Base-by-base conservation (phyloP, 257 asterid species). In the Plantago major region DNA sequence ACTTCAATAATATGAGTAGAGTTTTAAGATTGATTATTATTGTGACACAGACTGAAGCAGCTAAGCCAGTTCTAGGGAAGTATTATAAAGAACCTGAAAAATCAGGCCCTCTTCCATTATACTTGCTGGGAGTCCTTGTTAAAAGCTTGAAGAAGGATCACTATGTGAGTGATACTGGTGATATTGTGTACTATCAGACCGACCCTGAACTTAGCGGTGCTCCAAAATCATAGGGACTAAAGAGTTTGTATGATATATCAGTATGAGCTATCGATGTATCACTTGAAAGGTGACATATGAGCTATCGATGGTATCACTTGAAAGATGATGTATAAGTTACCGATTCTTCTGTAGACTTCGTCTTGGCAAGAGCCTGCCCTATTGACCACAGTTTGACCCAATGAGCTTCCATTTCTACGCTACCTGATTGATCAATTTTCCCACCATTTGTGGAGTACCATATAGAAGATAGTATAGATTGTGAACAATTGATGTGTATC, bases 21-120 rank as follows among this genome's bases (percentile, higher is more conserved):
- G n/a, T 7, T 43, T 7, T 5, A 33, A 4, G 40, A 33, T 33
- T 4, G 38, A 46, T 37, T 59, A 53, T 50, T 59, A 7, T 7
- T 42, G 12, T 70, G 63, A 33, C 87, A 88, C 87, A 88, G 98
- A 90, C 98, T 1, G 81, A 79, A 69, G 96, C 88, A 48, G 96
- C 90, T 16, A 85, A 79, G 63, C 87, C 87, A 12, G 91, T 88
- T 9, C 71, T 90, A 1, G 98, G 98, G 28, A 79, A 84, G 54
- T 90, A 90, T 63, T 90, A 88, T 28, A 76, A 72, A 62, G 94
- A 85, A 81, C 98, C 96, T 9, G 49, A 82, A 68, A 88, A 70
- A 71, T 90, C 95, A 13, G 81, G 84, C 44, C 95, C 94, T 15
- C 66, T 88, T 49, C 96, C 98, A 9, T 60, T 83, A 42, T 62